These are phyloP conservation scores for Candida arabinofermentans DNA, from an alignment of 805 yeast genomes.

Conservation along the genomic window DNA sequence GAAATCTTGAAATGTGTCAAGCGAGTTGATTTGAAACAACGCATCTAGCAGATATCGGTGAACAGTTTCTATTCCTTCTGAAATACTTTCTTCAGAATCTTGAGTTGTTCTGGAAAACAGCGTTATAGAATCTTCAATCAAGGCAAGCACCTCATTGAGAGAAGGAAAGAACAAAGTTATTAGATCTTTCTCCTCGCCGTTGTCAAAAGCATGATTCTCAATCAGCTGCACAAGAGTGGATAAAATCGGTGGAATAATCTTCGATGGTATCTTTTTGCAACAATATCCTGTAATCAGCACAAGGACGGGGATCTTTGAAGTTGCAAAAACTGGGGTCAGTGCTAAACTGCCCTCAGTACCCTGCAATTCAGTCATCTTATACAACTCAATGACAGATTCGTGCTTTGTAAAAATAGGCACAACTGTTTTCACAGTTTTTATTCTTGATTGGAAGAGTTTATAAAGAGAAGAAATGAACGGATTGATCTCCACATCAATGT, in stretches of 20 bases:
- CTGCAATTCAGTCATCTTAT: not conserved
- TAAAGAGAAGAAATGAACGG: too few relatives aligned
- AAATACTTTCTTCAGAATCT: constrained; percentile 5
- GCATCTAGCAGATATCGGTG: constrained; percentile 31
- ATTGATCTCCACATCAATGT: too few relatives aligned
- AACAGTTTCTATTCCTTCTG: constrained; percentile 26
- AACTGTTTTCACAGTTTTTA: too few relatives aligned
- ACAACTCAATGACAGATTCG: too few relatives aligned
- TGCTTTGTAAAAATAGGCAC: too few relatives aligned
- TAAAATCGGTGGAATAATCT: constrained; percentile 36
- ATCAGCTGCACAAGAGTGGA: constrained; percentile 41
- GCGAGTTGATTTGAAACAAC: constrained; percentile 45
- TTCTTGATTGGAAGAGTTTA: too few relatives aligned
- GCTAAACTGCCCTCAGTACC: constrained; percentile 12
- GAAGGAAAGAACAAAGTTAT: constrained; percentile 24
- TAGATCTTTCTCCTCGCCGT: constrained; percentile 8
- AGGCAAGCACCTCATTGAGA: constrained; percentile 16
- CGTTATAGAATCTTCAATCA: constrained; percentile 13
- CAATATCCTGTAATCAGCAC: constrained; percentile 46
- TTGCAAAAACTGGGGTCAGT: constrained; percentile 42
- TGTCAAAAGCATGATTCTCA: constrained; percentile 22
- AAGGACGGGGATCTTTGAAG: constrained; percentile 50
- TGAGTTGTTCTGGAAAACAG: constrained; percentile 3
- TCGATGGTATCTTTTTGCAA: constrained; percentile 35
- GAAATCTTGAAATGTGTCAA: constrained; percentile 44